phyloP scores from a whole-genome alignment of 2,329 filamentous ascomycete genomes.

The Apiospora hydei region DNA sequence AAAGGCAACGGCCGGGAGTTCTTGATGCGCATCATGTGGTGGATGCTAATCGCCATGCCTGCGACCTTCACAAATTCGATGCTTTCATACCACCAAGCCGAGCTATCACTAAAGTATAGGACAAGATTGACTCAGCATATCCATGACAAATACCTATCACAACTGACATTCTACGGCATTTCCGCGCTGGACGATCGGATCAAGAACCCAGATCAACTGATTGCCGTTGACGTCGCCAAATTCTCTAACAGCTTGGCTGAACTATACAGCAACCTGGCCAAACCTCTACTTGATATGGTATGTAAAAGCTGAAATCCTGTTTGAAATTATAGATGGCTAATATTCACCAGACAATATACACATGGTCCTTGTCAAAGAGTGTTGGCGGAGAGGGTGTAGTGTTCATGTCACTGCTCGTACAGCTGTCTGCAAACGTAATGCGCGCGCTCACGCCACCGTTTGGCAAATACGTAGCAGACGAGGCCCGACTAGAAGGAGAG shows the following conservation, averaged over 20 bases:
- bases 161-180: slow-evolving; percentile 97
- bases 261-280: slow-evolving; percentile 94
- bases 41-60: slow-evolving; percentile 96
- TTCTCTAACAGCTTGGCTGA: slow-evolving; percentile 96
- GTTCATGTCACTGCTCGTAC: slow-evolving; percentile 92
- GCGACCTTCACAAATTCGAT: slow-evolving; percentile 99
- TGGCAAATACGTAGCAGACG: slow-evolving; percentile 96
- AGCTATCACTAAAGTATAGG: slow-evolving; percentile 90
- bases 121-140: slow-evolving; percentile 93
- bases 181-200: slow-evolving; percentile 95
- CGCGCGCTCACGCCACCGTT: slow-evolving; percentile 93
- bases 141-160: slow-evolving; percentile 94
- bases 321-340: slow-evolving; percentile 33
- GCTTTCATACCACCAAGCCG: slow-evolving; percentile 98
- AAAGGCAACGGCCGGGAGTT: slow-evolving; percentile 92
- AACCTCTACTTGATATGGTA: slow-evolving; percentile 92
- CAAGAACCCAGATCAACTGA: slow-evolving; percentile 97
- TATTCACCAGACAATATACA: slow-evolving; percentile 76
- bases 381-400: slow-evolving; percentile 97
- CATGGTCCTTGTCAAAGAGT: slow-evolving; percentile 88
- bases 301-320: slow-evolving; percentile 28
- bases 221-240: slow-evolving; percentile 94
- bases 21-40: slow-evolving; percentile 87
- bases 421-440: slow-evolving; percentile 93
- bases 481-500: slow-evolving; percentile 92